Percentiles rank a stretch among this genome's conserved stretches.
These are phyloP conservation scores for Candida insectalens DNA, from an alignment of 805 yeast species.

Conservation along the genomic window DNA sequence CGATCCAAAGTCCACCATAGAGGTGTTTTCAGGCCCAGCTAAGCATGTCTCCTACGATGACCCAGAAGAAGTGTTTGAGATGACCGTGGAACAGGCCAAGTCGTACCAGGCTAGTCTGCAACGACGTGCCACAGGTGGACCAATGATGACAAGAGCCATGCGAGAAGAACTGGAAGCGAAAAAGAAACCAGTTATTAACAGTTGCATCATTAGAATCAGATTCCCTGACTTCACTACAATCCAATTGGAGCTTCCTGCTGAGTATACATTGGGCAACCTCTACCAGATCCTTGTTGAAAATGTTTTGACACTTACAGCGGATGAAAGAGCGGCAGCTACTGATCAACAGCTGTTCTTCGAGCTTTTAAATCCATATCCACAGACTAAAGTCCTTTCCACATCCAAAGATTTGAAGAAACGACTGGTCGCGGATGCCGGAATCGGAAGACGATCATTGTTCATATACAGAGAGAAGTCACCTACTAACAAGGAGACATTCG, in stretches of 20 bases:
- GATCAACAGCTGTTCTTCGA: constrained; percentile 13
- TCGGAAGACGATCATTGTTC: constrained; percentile 28
- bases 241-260: constrained; percentile 38
- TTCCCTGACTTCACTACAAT: constrained; percentile 49
- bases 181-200: constrained; percentile 16
- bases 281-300: constrained; percentile 12
- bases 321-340: constrained; percentile 20
- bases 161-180: constrained; percentile 22
- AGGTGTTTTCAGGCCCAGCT: background rate
- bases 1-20: background rate
- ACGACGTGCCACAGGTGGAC: constrained; percentile 29
- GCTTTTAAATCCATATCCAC: constrained; percentile 42
- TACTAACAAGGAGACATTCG: constrained; percentile 12
- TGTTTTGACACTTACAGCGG: constrained; percentile 22
- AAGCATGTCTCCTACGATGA: background rate
- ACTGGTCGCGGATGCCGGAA: constrained; percentile 28
- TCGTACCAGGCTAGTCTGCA: constrained; percentile 41
- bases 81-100: constrained; percentile 43
- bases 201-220: constrained; percentile 38
- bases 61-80: constrained; percentile 30
- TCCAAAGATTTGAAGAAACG: constrained; percentile 16
- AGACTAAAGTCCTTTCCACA: constrained; percentile 18
- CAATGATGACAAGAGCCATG: constrained; percentile 22
- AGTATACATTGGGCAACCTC: constrained; percentile 26
- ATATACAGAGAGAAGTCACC: constrained; percentile 11